phyloP scores from a whole-genome alignment of 1,139 yeast species.

The Arxiozyma heterogenica region DNA sequence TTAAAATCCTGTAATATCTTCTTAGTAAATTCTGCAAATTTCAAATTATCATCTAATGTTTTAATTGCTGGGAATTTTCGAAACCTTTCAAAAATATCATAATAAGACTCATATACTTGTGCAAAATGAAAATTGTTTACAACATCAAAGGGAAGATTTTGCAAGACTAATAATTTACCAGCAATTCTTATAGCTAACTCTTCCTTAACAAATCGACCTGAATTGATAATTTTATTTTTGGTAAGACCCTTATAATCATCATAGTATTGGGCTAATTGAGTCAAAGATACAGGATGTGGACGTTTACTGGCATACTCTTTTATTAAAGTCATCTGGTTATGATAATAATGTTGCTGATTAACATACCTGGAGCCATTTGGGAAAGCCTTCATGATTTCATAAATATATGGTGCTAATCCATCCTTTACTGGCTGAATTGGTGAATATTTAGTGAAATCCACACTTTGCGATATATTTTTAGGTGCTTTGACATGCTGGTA shows the following conservation, averaged over 20 bases:
- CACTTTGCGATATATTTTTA: constrained; percentile 22
- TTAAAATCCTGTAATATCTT: constrained; percentile 64
- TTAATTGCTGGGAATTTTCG: constrained; percentile 61
- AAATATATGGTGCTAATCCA: constrained; percentile 27
- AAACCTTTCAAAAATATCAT: constrained; percentile 76
- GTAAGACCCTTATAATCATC: constrained; percentile 47
- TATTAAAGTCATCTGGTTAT: constrained; percentile 54
- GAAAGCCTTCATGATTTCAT: constrained; percentile 26
- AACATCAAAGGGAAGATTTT: constrained; percentile 71
- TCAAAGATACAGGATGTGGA: constrained; percentile 83
- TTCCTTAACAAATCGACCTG: constrained; percentile 80
- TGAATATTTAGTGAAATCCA: constrained; percentile 29
- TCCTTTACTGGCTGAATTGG: constrained; percentile 26
- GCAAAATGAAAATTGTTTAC: constrained; percentile 79
- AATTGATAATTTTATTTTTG: constrained; percentile 64
- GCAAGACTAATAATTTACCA: constrained; percentile 68
- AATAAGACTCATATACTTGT: constrained; percentile 81
- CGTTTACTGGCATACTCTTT: constrained; percentile 53
- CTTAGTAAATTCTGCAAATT: constrained; percentile 56
- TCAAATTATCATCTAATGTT: constrained; percentile 62
- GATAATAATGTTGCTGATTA: constrained; percentile 69
- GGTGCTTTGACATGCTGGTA: constrained; percentile 13
- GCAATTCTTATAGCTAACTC: constrained; percentile 83
- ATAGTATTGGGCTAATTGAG: constrained; percentile 86
- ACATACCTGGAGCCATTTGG: constrained; percentile 32